Evolutionary conservation across 2,329 filamentous ascomycete species (phyloP).

Genomic region (Cladosporium phlei): DNA sequence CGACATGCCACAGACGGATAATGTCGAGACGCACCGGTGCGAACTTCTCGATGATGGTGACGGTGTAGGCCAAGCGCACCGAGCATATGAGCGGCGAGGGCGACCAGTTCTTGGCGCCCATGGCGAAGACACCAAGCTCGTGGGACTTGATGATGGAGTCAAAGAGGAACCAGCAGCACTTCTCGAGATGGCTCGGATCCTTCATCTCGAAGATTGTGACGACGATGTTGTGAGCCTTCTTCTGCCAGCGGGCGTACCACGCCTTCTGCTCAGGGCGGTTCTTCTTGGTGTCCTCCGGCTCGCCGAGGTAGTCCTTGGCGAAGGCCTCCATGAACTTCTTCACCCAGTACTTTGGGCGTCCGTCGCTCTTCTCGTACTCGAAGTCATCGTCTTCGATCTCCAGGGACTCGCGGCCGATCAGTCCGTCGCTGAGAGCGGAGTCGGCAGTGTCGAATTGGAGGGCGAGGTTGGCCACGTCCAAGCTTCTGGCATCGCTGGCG

Average conservation of each 20-base stretch:
- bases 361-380: not conserved
- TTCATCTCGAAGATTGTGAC: not conserved
- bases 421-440: not conserved
- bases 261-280: not conserved
- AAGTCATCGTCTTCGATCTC: not conserved
- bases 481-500: not conserved
- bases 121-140: not conserved
- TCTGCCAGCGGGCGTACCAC: slow-evolving; percentile 1
- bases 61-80: not conserved
- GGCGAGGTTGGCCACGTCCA: not conserved
- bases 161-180: slow-evolving; percentile 3
- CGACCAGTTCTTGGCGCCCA: not conserved
- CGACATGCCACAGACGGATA: not conserved
- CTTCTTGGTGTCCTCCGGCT: not conserved
- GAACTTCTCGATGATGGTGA: not conserved
- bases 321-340: not conserved
- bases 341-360: not conserved
- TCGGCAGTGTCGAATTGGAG: not conserved
- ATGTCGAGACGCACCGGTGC: not conserved
- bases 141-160: not conserved
- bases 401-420: not conserved
- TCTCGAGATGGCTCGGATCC: not conserved
- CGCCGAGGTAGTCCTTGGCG: not conserved
- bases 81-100: not conserved
- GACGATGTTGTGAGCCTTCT: not conserved